A percentile compares a stretch with the other conserved stretches of the same genome.
phyloP scores from a whole-genome alignment of 176 grass and related monocot species.

The Olyra latifolia region DNA sequence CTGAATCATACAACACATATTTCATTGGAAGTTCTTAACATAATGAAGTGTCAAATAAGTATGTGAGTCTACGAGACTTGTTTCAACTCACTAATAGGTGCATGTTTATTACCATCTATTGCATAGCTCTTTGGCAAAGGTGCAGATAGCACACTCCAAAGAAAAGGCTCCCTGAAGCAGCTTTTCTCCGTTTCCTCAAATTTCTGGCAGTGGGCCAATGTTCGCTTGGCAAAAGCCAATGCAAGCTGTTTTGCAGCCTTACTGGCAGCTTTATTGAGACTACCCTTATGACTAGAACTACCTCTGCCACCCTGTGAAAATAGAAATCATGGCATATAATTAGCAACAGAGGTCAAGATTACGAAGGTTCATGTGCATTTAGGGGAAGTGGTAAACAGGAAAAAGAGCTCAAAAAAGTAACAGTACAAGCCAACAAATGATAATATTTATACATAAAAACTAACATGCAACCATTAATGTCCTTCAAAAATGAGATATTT shows the following conservation, averaged over 20 bases:
- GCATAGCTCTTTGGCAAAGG: constrained; percentile 37
- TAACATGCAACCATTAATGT: not conserved
- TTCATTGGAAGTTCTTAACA: not conserved
- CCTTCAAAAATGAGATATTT: not conserved
- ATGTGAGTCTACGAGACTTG: not conserved
- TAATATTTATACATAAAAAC: not conserved
- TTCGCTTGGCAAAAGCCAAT: constrained; percentile 60
- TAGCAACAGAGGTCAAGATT: constrained; percentile 2
- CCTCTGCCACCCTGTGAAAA: constrained; percentile 63
- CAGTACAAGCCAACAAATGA: not conserved
- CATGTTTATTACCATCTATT: constrained; percentile 48
- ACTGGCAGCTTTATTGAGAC: constrained; percentile 48
- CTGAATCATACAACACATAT: constrained; percentile 25
- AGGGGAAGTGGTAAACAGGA: not conserved
- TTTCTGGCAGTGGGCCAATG: constrained; percentile 49
- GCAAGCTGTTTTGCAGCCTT: constrained; percentile 61
- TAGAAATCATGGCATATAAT: constrained; percentile 8
- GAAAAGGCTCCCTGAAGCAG: constrained; percentile 61
- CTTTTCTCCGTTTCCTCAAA: constrained; percentile 62
- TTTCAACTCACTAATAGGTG: not conserved
- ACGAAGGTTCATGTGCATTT: not conserved
- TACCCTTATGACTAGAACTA: constrained; percentile 72
- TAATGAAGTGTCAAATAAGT: not conserved
- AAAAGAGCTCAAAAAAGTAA: not conserved
- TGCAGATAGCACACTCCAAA: constrained; percentile 50